Evolutionary conservation across 352 stramenopile species (phyloP).

Genomic region (Elongisporangium undulatum): DNA sequence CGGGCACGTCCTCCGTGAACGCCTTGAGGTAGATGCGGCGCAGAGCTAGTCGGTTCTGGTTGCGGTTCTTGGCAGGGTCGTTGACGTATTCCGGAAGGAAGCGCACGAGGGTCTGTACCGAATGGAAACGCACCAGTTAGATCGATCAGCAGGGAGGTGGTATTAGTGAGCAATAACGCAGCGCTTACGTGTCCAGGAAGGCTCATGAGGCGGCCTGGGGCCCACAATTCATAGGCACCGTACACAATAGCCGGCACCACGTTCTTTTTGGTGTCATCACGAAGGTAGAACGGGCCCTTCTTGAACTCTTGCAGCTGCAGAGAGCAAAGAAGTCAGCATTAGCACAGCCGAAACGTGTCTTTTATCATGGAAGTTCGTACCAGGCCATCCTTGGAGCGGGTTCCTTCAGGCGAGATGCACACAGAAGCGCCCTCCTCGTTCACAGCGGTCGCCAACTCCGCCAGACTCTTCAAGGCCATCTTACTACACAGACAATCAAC

Average conservation of each 20-base stretch:
- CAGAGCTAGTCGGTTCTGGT: slow-evolving; percentile 76
- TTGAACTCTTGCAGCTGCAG: slow-evolving; percentile 83
- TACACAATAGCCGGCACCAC: slow-evolving; percentile 73
- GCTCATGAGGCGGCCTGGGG: slow-evolving; percentile 65
- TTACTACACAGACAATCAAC: slow-evolving; percentile 20
- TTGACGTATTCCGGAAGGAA: slow-evolving; percentile 70
- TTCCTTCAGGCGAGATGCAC: slow-evolving; percentile 81
- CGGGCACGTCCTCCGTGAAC: slow-evolving; percentile 65
- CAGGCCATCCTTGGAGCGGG: slow-evolving; percentile 75
- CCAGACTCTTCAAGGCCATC: slow-evolving; percentile 60
- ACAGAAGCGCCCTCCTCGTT: slow-evolving; percentile 72
- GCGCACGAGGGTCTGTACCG: slow-evolving; percentile 58
- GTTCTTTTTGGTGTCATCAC: slow-evolving; percentile 80
- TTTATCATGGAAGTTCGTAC: too few species aligned
- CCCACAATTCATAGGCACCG: slow-evolving; percentile 80
- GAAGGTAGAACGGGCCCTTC: slow-evolving; percentile 83
- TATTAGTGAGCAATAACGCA: neutral
- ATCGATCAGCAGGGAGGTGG: neutral
- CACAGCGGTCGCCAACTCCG: slow-evolving; percentile 59
- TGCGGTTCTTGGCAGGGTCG: slow-evolving; percentile 67
- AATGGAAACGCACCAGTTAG: slow-evolving; percentile 3
- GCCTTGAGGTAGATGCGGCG: slow-evolving; percentile 76
- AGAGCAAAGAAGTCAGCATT: neutral
- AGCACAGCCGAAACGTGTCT: neutral
- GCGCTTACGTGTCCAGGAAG: slow-evolving; percentile 57